phyloP scores from a whole-genome alignment of 495 filamentous ascomycete species.

The Neurospora intermedia region DNA sequence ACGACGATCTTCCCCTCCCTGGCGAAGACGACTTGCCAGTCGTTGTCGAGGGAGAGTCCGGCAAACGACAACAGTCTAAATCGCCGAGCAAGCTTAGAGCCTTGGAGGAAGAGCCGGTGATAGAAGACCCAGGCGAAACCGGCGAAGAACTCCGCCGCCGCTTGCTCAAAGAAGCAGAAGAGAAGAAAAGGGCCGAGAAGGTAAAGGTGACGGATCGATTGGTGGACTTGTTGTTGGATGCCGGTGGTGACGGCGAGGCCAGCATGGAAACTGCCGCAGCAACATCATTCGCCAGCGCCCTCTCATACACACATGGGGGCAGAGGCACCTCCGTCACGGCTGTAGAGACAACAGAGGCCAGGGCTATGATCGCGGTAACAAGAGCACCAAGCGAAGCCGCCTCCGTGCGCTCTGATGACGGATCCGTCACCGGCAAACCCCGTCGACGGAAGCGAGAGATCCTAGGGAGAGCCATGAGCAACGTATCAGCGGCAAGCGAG shows the following conservation, averaged over 20 bases:
- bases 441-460: slow-evolving; percentile 32
- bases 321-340: slow-evolving; percentile 4
- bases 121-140: not conserved
- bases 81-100: not conserved
- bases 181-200: not conserved
- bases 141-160: not conserved
- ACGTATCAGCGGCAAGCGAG: slow-evolving; percentile 33
- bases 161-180: not conserved
- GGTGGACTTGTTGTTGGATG: not conserved
- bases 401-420: not conserved
- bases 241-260: not conserved
- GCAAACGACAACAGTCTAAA: not conserved
- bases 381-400: not conserved
- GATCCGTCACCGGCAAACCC: not conserved
- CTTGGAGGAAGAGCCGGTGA: not conserved
- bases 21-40: not conserved
- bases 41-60: not conserved
- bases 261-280: not conserved
- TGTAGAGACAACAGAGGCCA: not conserved
- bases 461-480: slow-evolving; percentile 40
- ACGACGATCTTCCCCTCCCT: not conserved
- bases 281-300: not conserved
- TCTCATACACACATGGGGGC: not conserved
- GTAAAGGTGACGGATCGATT: not conserved
- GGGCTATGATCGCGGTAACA: not conserved